Percentiles rank a stretch among this genome's conserved stretches.
phyloP scores from a whole-genome alignment of 306 rosid species.

The Boehmeria nivea region DNA sequence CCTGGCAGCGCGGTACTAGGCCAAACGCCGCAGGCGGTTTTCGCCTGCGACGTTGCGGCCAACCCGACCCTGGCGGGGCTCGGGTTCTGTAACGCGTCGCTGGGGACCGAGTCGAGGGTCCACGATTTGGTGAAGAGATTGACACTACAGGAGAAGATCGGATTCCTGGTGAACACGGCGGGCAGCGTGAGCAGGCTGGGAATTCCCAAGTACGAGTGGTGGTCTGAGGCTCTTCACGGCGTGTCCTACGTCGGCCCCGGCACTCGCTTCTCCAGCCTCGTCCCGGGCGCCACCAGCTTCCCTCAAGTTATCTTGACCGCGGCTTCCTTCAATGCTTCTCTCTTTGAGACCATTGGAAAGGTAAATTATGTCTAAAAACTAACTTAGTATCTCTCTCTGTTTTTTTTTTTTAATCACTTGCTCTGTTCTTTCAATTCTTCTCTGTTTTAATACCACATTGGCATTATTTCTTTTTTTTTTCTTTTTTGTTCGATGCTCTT shows the following conservation, averaged over 20 bases:
- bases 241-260: conserved; percentile 84
- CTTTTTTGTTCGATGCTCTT: too few species aligned
- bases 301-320: conserved; percentile 89
- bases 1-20: conserved; percentile 30
- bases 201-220: conserved; percentile 83
- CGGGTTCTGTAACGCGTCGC: conserved; percentile 61
- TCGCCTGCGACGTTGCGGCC: conserved; percentile 51
- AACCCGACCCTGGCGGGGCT: conserved; percentile 32
- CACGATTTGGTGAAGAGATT: conserved; percentile 67
- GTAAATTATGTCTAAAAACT: conserved; percentile 27
- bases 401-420: too few species aligned
- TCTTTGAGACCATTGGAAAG: conserved; percentile 85
- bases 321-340: conserved; percentile 82
- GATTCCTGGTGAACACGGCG: conserved; percentile 54
- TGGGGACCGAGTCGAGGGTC: conserved; percentile 45
- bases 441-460: too few species aligned
- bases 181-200: conserved; percentile 66
- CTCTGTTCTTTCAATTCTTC: too few species aligned
- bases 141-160: conserved; percentile 73
- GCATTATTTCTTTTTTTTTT: too few species aligned
- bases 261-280: conserved; percentile 54
- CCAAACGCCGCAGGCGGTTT: conserved; percentile 46
- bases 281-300: conserved; percentile 89
- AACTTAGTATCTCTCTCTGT: too few species aligned
- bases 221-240: conserved; percentile 98